Evolutionary conservation across 371 early-diverging fungal species (phyloP), one percentile per base, ranked within the genome.

Genomic region (Capillidium heterosporum): DNA sequence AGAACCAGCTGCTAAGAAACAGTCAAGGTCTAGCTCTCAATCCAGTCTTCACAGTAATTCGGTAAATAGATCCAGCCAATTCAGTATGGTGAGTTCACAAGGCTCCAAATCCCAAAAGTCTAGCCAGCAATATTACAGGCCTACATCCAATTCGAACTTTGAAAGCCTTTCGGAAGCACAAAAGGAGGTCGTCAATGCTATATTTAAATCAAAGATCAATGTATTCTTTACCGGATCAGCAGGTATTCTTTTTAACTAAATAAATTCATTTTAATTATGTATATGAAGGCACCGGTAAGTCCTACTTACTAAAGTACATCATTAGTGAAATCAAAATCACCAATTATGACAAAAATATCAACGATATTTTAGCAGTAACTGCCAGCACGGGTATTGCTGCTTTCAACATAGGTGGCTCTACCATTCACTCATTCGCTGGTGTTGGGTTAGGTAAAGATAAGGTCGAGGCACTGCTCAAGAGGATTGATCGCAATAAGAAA

Each of bases 371-470:
- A 21, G 50, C 50, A 4, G 35, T 50, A 11, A 50, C 50, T 17
- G 50, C 50, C 5, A 13, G 27, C 3, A 23, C 50, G 8, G 55
- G 71, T 0, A 63, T 71, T 26, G 71, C 71, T 0, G 71, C 71
- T 5, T 60, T 67, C 7, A 62, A 68, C 53, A 71, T 82, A 49
- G 63, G 63, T 19, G 84, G 84, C 7, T 59, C 60, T 5, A 83
- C 84, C 0, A 57, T 83, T 2, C 76, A 78, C 59, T 72, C 75
- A 0, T 78, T 75, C 62, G 70, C 73, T 15, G 74, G 75, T 11
- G 46, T 77, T 13, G 71, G 73, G 5, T 57, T 63, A 2, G 65
- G 67, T 5, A 44, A 41, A 0, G 65, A 63, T 19, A 28, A 7
- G 24, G 42, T 23, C 5, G 11, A 10, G 32, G 31, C 53, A 31